Evolutionary conservation across 176 grass and related monocot species (phyloP).

Genomic region (Alloteropsis semialata): DNA sequence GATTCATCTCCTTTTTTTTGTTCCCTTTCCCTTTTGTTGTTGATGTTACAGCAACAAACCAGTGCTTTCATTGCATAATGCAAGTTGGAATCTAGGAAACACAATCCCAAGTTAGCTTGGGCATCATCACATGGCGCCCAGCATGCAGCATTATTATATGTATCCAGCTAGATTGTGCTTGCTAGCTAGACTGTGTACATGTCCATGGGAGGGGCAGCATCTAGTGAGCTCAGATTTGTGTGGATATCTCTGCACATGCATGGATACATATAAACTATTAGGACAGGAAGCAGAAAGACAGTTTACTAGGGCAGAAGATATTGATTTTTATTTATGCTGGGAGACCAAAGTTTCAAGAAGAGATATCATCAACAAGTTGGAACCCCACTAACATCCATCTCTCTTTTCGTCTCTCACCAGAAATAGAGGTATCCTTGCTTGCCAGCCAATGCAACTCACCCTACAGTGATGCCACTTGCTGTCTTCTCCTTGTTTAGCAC

Average conservation of each 20-base stretch:
- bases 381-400: slow-evolving; percentile 31
- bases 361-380: slow-evolving; percentile 32
- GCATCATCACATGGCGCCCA: slow-evolving; percentile 67
- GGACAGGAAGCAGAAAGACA: slow-evolving; percentile 46
- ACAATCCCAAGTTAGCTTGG: slow-evolving; percentile 58
- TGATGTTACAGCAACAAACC: slow-evolving; percentile 16
- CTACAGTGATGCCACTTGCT: slow-evolving; percentile 45
- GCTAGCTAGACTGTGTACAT: slow-evolving; percentile 31
- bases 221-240: slow-evolving; percentile 48
- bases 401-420: slow-evolving; percentile 2
- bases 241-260: slow-evolving; percentile 62
- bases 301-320: slow-evolving; percentile 51
- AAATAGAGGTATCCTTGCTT: slow-evolving; percentile 29
- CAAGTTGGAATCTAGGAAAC: slow-evolving; percentile 82
- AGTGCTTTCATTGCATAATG: slow-evolving; percentile 39
- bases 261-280: slow-evolving; percentile 48
- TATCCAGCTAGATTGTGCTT: slow-evolving; percentile 43
- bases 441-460: slow-evolving; percentile 30
- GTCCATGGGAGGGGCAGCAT: slow-evolving; percentile 17
- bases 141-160: slow-evolving; percentile 48
- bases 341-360: slow-evolving; percentile 34
- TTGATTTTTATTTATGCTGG: slow-evolving; percentile 48
- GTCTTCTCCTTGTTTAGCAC: slow-evolving; percentile 32
- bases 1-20: neutral
- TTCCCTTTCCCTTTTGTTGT: neutral